These are phyloP conservation scores for Rubia balearica DNA, from an alignment of 305 asterid genomes.

Conservation along the genomic window DNA sequence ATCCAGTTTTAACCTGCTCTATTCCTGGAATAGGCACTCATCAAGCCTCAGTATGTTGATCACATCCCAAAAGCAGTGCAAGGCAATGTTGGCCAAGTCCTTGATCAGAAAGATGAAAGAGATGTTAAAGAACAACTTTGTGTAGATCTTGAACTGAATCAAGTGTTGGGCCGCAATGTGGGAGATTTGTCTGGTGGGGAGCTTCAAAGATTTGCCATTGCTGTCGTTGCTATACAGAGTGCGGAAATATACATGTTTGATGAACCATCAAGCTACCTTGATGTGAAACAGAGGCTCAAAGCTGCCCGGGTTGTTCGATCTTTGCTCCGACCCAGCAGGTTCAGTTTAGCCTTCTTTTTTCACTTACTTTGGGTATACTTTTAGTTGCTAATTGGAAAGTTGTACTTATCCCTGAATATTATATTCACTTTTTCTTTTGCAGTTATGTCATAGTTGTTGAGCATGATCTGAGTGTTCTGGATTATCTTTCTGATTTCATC, in stretches of 20 bases:
- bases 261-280: conserved; percentile 98
- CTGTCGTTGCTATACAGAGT: conserved; percentile 80
- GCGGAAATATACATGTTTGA: conserved; percentile 98
- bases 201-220: conserved; percentile 98
- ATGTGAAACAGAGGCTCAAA: conserved; percentile 94
- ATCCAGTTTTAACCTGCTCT: neutral
- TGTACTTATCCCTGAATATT: conserved; percentile 6
- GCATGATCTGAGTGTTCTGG: conserved; percentile 97
- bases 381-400: neutral
- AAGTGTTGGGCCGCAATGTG: conserved; percentile 90
- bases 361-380: neutral
- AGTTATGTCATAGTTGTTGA: conserved; percentile 93
- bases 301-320: conserved; percentile 95
- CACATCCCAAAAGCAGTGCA: conserved; percentile 95
- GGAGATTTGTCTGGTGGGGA: conserved; percentile 99
- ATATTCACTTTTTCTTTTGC: conserved; percentile 19
- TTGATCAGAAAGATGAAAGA: conserved; percentile 88
- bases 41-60: conserved; percentile 95
- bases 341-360: conserved; percentile 11
- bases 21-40: conserved; percentile 53
- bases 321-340: conserved; percentile 87
- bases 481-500: conserved; percentile 92
- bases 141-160: conserved; percentile 78
- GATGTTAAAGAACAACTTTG: conserved; percentile 59
- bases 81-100: conserved; percentile 97